A percentile compares a stretch with the other conserved stretches of the same genome.
Conservation (phyloP, 2,329 filamentous ascomycete species). For the Penicillium paneum region DNA sequence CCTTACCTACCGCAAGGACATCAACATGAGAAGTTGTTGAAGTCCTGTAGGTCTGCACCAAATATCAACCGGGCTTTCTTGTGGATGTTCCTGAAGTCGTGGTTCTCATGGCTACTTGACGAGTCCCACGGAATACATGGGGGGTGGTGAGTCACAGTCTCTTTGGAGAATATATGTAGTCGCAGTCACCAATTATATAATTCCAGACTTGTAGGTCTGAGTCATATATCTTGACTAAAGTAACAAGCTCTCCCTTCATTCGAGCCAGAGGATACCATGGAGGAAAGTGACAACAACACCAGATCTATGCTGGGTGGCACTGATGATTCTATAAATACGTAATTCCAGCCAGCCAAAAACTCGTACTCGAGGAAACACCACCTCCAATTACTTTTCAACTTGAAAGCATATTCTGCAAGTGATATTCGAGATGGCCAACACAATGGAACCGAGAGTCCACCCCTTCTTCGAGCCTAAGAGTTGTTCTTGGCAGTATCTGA, state of each 20-base stretch:
- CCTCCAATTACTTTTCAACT: too few relatives aligned
- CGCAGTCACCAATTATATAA: background rate
- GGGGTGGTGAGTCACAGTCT: background rate
- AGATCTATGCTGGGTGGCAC: background rate
- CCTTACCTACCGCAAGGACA: background rate
- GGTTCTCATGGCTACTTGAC: background rate
- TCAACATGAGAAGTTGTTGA: background rate
- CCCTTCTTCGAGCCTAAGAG: constrained; percentile 44
- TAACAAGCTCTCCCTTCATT: background rate
- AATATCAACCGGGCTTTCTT: background rate
- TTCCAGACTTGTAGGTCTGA: background rate
- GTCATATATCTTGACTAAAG: background rate
- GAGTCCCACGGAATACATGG: background rate
- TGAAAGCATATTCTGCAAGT: too few relatives aligned
- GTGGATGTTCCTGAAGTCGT: background rate
- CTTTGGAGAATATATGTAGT: background rate
- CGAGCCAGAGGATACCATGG: too few relatives aligned
- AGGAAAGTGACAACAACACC: too few relatives aligned
- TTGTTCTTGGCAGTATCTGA: constrained; percentile 59
- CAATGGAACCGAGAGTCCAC: constrained; percentile 39
- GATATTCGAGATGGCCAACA: background rate
- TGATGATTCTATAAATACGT: constrained; percentile 13
- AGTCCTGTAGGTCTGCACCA: background rate
- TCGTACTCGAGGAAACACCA: background rate
- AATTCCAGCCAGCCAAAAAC: constrained; percentile 6